Base-by-base conservation (phyloP, 2,329 filamentous ascomycete genomes). In the Blastomyces emzantsi region DNA sequence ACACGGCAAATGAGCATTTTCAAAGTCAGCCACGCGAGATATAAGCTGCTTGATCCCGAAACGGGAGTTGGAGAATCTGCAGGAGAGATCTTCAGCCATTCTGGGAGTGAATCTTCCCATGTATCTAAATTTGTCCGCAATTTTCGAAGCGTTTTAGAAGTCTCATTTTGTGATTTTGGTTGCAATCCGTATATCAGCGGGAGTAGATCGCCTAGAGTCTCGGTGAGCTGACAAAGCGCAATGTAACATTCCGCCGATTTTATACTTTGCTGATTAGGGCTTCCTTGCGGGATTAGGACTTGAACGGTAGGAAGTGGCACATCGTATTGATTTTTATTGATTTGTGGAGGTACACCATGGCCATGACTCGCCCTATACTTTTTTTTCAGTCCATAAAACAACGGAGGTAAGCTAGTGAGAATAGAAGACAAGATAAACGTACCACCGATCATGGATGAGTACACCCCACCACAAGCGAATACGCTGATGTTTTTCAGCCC, bases 401-500 rank as follows among this genome's bases (percentile, higher is more conserved):
- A 28, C 22, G 25, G 0, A 8, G 28, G n/a, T 28, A 43, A 19
- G 17, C 17, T 28, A 28, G 30, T 36, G 39, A 49, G 25, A 22
- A n/a, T n/a, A 49, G n/a, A 15, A 3, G n/a, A 19, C 7, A 62
- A 30, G 30, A 39, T 17, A 51, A 30, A 54, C 69, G 67, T 67
- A 79, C 78, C 82, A 85, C 51, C 81, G 78, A 70, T 85, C 82
- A 63, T 83, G 82, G 49, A 85, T 81, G 2, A 84, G 74, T 2
- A 84, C 80, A 5, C 79, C 82, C 83, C 83, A 85, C 81, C 82
- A 85, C 2, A 83, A 70, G 2, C 81, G 79, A 39, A 81, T 80
- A 7, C 83, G 76, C 19, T 81, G 72, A 9, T 78, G 75, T 66
- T 83, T 84, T 66, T 85, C 82, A 43, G 75, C 73, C 1, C 75